A percentile compares a stretch with the other conserved stretches of the same genome.
Evolutionary conservation across 805 yeast genomes (phyloP).

Genomic region (Lipomyces sp.): DNA sequence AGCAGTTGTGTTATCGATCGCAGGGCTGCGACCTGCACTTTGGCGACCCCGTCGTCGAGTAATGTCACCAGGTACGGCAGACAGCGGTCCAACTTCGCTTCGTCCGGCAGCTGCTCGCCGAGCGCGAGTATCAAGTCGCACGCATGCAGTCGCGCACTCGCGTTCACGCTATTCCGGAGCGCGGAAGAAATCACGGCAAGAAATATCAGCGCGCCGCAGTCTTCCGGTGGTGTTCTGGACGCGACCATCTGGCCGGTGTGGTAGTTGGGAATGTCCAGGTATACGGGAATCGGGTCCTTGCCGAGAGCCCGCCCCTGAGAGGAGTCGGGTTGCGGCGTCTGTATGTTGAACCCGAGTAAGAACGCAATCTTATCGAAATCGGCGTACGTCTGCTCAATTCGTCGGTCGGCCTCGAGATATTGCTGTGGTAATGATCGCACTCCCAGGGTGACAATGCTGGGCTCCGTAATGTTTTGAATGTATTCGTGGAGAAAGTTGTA

Average conservation of each 20-base stretch:
- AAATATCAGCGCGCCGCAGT: conserved; percentile 53
- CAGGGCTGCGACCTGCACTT: conserved; percentile 66
- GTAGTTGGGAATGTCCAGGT: conserved; percentile 29
- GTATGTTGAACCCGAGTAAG: conserved; percentile 40
- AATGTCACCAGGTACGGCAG: conserved; percentile 75
- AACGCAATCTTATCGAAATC: conserved; percentile 54
- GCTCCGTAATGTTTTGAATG: conserved; percentile 45
- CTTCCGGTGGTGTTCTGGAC: conserved; percentile 15
- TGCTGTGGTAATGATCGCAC: conserved; percentile 30
- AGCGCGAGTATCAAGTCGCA: conserved; percentile 73
- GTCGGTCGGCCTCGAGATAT: conserved; percentile 48
- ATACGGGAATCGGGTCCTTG: conserved; percentile 29
- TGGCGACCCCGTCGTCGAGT: conserved; percentile 62
- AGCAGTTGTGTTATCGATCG: conserved; percentile 65
- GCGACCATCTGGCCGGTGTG: conserved; percentile 15
- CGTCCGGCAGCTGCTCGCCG: conserved; percentile 75
- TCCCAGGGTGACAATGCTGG: conserved; percentile 22
- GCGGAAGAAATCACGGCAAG: conserved; percentile 58
- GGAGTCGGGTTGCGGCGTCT: not conserved
- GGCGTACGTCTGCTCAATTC: conserved; percentile 57
- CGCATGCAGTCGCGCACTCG: conserved; percentile 61
- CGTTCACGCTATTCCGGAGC: conserved; percentile 57
- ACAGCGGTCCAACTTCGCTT: conserved; percentile 77
- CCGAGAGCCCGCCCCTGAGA: not conserved
- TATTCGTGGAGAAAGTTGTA: conserved; percentile 63